A percentile compares a stretch with the other conserved stretches of the same genome.
Conservation (phyloP, 495 filamentous ascomycete species). For the Pyrenopolyporus hunteri region DNA sequence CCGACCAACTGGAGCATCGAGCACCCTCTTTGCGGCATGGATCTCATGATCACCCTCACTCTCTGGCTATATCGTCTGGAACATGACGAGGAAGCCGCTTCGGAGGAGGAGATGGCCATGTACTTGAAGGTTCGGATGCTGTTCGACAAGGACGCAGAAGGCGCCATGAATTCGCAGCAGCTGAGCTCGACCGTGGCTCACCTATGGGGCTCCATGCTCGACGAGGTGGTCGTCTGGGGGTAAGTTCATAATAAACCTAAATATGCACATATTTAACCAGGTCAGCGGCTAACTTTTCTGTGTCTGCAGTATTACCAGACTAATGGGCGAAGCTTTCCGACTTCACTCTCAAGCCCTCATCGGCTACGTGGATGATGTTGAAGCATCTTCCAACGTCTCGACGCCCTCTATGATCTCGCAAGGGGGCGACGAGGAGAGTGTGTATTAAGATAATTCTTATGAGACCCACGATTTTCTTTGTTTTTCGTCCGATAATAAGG, state of each 20-base stretch:
- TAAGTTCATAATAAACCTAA: slow-evolving; percentile 49
- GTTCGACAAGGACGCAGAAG: slow-evolving; percentile 86
- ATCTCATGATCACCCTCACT: slow-evolving; percentile 98
- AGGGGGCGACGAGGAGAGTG: slow-evolving; percentile 64
- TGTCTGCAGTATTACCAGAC: slow-evolving; percentile 80
- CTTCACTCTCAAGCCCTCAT: slow-evolving; percentile 92
- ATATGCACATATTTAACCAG: not conserved
- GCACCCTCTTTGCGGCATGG: slow-evolving; percentile 94
- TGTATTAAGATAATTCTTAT: slow-evolving; percentile 57
- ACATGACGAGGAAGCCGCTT: slow-evolving; percentile 95
- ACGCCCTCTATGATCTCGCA: slow-evolving; percentile 68
- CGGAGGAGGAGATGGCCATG: slow-evolving; percentile 88
- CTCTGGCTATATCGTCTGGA: slow-evolving; percentile 98
- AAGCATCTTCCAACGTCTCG: slow-evolving; percentile 61
- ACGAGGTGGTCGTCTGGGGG: slow-evolving; percentile 99
- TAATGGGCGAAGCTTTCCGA: slow-evolving; percentile 98
- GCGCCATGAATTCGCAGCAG: slow-evolving; percentile 72
- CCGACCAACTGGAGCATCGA: slow-evolving; percentile 99
- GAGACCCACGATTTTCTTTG: slow-evolving; percentile 54
- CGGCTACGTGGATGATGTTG: slow-evolving; percentile 85
- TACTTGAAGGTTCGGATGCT: slow-evolving; percentile 93
- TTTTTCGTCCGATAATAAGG: slow-evolving; percentile 41
- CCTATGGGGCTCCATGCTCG: slow-evolving; percentile 97
- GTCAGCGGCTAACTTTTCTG: slow-evolving; percentile 52
- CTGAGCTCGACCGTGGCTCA: slow-evolving; percentile 92